These are phyloP conservation scores for Globisporangium camurandrum DNA, from an alignment of 352 stramenopile species.

Conservation along the genomic window DNA sequence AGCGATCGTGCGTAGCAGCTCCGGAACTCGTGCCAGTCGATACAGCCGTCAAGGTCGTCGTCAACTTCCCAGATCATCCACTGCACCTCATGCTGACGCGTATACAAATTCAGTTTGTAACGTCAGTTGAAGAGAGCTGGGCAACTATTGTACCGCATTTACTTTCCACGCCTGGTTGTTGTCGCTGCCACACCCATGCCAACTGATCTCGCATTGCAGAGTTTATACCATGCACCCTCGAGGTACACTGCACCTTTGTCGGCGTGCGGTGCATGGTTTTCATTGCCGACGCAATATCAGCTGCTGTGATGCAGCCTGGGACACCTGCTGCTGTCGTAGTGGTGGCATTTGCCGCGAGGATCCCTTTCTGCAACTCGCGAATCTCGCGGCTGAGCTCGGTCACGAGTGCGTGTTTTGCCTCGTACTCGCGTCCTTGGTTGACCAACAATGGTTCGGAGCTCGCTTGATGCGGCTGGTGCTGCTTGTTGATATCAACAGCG, in stretches of 20 bases:
- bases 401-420: neutral
- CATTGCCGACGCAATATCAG: slow-evolving; percentile 41
- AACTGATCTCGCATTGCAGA: no score
- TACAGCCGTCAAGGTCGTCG: slow-evolving; percentile 89
- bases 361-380: slow-evolving; percentile 37
- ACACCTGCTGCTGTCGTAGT: slow-evolving; percentile 2
- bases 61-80: slow-evolving; percentile 97
- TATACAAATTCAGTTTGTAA: no score
- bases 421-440: neutral
- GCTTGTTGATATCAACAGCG: neutral
- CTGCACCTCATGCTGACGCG: slow-evolving; percentile 77
- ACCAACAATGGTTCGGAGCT: neutral
- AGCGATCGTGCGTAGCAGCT: slow-evolving; percentile 89
- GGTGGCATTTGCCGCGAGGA: slow-evolving; percentile 18
- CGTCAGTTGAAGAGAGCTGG: no score
- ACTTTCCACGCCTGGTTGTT: no score
- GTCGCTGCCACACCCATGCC: no score
- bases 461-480: neutral
- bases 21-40: slow-evolving; percentile 92
- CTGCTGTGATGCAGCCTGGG: slow-evolving; percentile 26
- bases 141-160: no score
- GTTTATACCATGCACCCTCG: neutral
- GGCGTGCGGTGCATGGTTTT: slow-evolving; percentile 22
- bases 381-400: slow-evolving; percentile 31
- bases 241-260: slow-evolving; percentile 18